These are phyloP conservation scores for Apiotrichum sp. DNA, from an alignment of 1,284 basidiomycete species.

Conservation along the genomic window DNA sequence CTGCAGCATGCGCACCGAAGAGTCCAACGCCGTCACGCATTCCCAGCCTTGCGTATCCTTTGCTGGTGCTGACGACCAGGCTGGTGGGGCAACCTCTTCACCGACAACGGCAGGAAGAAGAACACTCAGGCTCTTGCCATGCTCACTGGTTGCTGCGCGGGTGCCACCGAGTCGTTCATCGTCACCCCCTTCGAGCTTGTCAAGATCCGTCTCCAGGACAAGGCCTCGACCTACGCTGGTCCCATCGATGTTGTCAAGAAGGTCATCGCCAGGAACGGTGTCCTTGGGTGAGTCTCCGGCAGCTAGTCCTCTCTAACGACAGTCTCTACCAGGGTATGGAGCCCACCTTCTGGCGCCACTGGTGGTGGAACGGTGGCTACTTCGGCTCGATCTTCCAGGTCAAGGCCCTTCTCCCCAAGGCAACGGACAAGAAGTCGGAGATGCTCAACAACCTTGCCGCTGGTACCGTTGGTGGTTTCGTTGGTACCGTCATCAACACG, in stretches of 20 bases:
- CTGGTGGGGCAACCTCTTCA: conserved; percentile 74
- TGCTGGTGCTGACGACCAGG: conserved; percentile 58
- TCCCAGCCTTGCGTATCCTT: too few species aligned
- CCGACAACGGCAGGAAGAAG: conserved; percentile 59
- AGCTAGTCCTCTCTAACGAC: background rate
- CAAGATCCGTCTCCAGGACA: conserved; percentile 92
- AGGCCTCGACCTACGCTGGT: conserved; percentile 77
- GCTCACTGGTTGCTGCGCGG: conserved; percentile 85
- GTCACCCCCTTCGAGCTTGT: conserved; percentile 92
- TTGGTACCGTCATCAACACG: conserved; percentile 59
- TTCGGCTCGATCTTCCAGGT: conserved; percentile 87
- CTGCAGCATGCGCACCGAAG: too few species aligned
- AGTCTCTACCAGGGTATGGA: conserved; percentile 70
- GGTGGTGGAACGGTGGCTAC: conserved; percentile 86
- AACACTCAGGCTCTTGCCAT: conserved; percentile 85
- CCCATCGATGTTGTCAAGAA: conserved; percentile 84
- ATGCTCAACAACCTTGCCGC: conserved; percentile 89
- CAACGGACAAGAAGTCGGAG: conserved; percentile 65
- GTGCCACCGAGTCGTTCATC: conserved; percentile 87
- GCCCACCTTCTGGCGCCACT: conserved; percentile 90
- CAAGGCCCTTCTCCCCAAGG: conserved; percentile 69
- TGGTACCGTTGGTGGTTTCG: conserved; percentile 81
- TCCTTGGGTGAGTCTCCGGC: conserved; percentile 66
- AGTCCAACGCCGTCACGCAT: too few species aligned
- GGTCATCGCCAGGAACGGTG: conserved; percentile 67